A percentile compares a stretch with the other conserved stretches of the same genome.
Conservation (phyloP, 140 eudicot genomes). For the Bidens hawaiensis region DNA sequence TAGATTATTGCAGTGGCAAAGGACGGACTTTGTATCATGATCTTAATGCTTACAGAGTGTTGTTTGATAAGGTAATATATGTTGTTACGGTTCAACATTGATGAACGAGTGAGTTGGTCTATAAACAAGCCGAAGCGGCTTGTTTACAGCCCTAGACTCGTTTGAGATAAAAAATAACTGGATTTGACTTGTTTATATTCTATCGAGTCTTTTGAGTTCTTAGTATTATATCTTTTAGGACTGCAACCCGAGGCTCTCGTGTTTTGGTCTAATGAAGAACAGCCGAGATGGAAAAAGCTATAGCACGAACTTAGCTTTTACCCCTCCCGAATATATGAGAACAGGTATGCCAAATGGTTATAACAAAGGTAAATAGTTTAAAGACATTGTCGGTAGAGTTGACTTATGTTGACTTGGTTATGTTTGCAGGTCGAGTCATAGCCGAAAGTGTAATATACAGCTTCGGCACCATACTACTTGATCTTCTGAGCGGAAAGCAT, state of each 20-base stretch:
- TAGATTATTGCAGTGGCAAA: conserved; percentile 70
- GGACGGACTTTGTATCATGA: conserved; percentile 88
- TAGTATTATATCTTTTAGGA: conserved; percentile 39
- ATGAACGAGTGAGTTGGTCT: not conserved
- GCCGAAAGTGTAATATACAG: conserved; percentile 89
- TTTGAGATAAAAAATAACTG: no score
- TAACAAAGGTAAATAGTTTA: not conserved
- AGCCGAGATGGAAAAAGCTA: conserved; percentile 93
- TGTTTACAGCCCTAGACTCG: no score
- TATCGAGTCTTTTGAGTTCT: no score
- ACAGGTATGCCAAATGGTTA: conserved; percentile 45
- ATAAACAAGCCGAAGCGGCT: no score
- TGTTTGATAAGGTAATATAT: conserved; percentile 72
- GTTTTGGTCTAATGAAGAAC: conserved; percentile 90
- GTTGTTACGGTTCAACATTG: not conserved
- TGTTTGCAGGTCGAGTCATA: conserved; percentile 74
- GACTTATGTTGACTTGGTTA: conserved; percentile 4
- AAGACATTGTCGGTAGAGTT: not conserved
- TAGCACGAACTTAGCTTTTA: conserved; percentile 82
- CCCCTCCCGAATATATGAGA: conserved; percentile 91
- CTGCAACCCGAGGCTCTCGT: conserved; percentile 86
- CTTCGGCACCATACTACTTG: conserved; percentile 83
- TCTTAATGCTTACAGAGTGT: conserved; percentile 87
- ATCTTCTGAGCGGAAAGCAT: conserved; percentile 93
- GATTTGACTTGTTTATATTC: no score